phyloP scores from a whole-genome alignment of 805 yeast species.

The Saccharomycopsis sp. region DNA sequence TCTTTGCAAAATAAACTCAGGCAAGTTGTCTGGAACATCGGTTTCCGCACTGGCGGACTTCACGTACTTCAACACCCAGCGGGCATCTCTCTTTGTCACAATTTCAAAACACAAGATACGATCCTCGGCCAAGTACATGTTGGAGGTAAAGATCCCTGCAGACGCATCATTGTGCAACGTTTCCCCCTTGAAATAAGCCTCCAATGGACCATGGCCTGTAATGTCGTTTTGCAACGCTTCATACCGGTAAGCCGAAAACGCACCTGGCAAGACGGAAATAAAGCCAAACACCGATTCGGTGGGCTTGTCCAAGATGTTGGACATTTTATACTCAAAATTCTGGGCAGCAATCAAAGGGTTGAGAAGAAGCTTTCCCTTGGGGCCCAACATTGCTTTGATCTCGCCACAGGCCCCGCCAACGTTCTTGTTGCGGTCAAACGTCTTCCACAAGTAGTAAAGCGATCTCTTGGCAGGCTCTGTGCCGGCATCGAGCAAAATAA shows the following conservation, averaged over 20 bases:
- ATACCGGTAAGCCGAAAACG: slow-evolving; percentile 89
- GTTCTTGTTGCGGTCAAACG: slow-evolving; percentile 61
- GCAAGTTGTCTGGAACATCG: slow-evolving; percentile 85
- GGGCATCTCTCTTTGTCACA: slow-evolving; percentile 66
- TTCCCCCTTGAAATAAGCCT: slow-evolving; percentile 89
- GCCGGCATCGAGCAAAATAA: slow-evolving; percentile 86
- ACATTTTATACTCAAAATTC: slow-evolving; percentile 92
- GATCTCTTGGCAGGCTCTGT: slow-evolving; percentile 84
- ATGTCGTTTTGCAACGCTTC: slow-evolving; percentile 57
- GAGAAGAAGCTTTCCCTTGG: slow-evolving; percentile 40
- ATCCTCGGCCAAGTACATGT: slow-evolving; percentile 97
- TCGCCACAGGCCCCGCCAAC: slow-evolving; percentile 99
- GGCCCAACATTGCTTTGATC: slow-evolving; percentile 79
- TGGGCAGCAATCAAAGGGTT: slow-evolving; percentile 97
- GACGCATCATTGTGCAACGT: slow-evolving; percentile 49
- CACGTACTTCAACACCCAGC: slow-evolving; percentile 79
- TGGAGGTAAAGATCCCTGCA: slow-evolving; percentile 81
- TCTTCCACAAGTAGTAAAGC: slow-evolving; percentile 81
- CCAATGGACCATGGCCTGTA: slow-evolving; percentile 77
- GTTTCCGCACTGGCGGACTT: slow-evolving; percentile 86
- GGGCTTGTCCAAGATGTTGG: slow-evolving; percentile 91
- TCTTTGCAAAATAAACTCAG: slow-evolving; percentile 85
- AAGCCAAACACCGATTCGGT: slow-evolving; percentile 93
- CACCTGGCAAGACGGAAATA: slow-evolving; percentile 92
- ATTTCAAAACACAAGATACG: slow-evolving; percentile 91